Base-by-base conservation (phyloP, 139 green algal species). In the Haematococcus lacustris region DNA sequence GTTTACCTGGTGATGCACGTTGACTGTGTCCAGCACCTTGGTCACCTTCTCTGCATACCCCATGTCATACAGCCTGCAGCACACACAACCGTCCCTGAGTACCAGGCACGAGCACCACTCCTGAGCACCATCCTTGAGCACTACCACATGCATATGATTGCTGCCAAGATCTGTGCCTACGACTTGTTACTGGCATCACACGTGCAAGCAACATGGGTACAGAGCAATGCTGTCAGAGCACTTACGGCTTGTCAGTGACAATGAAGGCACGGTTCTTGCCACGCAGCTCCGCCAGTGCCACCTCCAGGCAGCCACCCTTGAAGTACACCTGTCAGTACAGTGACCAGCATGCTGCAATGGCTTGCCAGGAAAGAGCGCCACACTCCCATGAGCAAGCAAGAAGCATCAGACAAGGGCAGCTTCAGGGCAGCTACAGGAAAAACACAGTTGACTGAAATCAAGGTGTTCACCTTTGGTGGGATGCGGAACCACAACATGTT, bases 401-500 rank as follows among this genome's bases (percentile, higher is more conserved):
- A 28, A 13, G 13, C 47, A 21, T 57, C 47, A 57, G 47, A 57
- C 47, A 28, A 57, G 47, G 13, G 47, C 47, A 28, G 47, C 13
- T 21, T 13, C 13, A 13, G 13, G 47, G 13, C 13, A 13, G 21
- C 21, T 28, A 21, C 47, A 57, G 21, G 47, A 57, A 28, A 21
- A 57, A 13, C 21, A 57, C 13, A 57, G 13, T 57, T 57, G 47
- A 13, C 47, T 13, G 13, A 57, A 28, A 57, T 57, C 47, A 57
- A 57, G 47, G 13, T 57, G 13, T 57, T 28, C 47, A 88, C 71
- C 85, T 91, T 91, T 51, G 85, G 79, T 4, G 85, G 86, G 47
- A 86, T 70, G 40, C 81, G 81, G 80, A 91, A 92, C 86, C 86
- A 91, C 43, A 88, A 73, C 79, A 85, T 85, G 79, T 91, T 91